Percentiles rank a stretch among this genome's conserved stretches.
These are phyloP conservation scores for Malus orientalis DNA, from an alignment of 306 rosid species.

Conservation along the genomic window DNA sequence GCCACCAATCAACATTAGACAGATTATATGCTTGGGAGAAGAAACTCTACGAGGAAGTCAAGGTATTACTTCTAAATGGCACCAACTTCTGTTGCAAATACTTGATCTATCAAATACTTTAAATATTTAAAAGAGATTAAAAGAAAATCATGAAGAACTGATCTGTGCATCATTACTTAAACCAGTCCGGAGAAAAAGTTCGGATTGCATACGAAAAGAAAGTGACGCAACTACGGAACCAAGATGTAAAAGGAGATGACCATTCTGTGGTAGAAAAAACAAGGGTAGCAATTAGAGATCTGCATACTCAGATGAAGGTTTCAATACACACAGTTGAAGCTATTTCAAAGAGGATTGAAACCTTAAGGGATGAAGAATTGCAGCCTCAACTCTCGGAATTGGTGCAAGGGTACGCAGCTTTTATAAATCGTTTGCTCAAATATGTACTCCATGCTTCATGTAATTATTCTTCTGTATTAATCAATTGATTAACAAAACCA, in stretches of 20 bases:
- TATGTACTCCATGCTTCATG: not conserved
- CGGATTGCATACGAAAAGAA: constrained; percentile 83
- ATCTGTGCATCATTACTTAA: constrained; percentile 15
- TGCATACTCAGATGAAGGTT: constrained; percentile 78
- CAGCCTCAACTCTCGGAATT: constrained; percentile 81
- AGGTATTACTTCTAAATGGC: constrained; percentile 36
- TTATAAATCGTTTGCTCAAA: not conserved
- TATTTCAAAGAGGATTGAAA: constrained; percentile 72
- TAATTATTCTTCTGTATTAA: not conserved
- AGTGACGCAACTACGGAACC: constrained; percentile 57
- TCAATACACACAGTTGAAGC: constrained; percentile 88
- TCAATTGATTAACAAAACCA: constrained; percentile 11
- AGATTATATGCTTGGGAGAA: constrained; percentile 89
- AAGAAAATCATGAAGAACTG: not conserved
- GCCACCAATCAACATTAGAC: constrained; percentile 86
- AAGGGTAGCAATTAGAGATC: constrained; percentile 63
- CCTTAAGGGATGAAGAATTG: constrained; percentile 81
- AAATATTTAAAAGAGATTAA: no score
- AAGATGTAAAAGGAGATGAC: constrained; percentile 65
- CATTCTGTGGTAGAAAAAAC: constrained; percentile 62
- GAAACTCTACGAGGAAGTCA: constrained; percentile 86
- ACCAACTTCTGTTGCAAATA: not conserved
- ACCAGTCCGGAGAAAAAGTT: constrained; percentile 77
- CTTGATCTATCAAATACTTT: not conserved
- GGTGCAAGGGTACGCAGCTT: constrained; percentile 47